Percentiles rank a stretch among this genome's conserved stretches.
phyloP scores from a whole-genome alignment of 73 alveolate genomes.

The Loxodes magnus region DNA sequence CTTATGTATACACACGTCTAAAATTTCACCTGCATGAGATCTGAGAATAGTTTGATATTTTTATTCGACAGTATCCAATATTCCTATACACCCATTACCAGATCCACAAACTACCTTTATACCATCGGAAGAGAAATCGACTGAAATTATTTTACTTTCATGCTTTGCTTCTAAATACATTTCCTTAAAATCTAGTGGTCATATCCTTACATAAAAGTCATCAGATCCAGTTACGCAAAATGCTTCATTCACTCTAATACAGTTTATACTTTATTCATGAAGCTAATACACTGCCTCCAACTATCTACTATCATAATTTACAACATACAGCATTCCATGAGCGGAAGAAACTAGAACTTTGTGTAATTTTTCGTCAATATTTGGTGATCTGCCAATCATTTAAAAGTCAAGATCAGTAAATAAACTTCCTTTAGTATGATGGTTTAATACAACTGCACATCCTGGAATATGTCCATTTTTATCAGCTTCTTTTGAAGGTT shows the following conservation, averaged over 20 bases:
- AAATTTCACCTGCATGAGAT: conserved; percentile 61
- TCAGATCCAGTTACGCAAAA: conserved; percentile 85
- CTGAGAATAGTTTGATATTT: conserved; percentile 69
- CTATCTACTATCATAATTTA: conserved; percentile 44
- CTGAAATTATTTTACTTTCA: conserved; percentile 78
- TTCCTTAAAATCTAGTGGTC: conserved; percentile 89
- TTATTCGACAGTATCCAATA: conserved; percentile 60
- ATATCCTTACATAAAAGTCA: conserved; percentile 70
- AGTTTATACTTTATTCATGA: conserved; percentile 66
- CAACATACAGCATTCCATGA: conserved; percentile 44
- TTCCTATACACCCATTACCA: conserved; percentile 63
- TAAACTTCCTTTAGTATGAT: conserved; percentile 73
- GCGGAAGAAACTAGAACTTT: conserved; percentile 45
- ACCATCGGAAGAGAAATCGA: conserved; percentile 81
- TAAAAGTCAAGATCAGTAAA: conserved; percentile 64
- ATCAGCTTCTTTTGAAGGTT: too few species aligned
- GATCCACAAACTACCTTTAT: conserved; percentile 80
- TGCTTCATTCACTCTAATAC: conserved; percentile 77
- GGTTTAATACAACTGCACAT: conserved; percentile 69
- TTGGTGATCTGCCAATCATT: conserved; percentile 32
- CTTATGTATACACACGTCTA: conserved; percentile 32
- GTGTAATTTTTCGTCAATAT: conserved; percentile 28
- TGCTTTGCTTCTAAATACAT: conserved; percentile 84
- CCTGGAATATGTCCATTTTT: conserved; percentile 75
- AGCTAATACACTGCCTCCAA: conserved; percentile 72